Percentiles rank a stretch among this genome's conserved stretches.
Evolutionary conservation across 2,329 filamentous ascomycete species (phyloP).

Genomic region (Stagonosporopsis vannaccii): DNA sequence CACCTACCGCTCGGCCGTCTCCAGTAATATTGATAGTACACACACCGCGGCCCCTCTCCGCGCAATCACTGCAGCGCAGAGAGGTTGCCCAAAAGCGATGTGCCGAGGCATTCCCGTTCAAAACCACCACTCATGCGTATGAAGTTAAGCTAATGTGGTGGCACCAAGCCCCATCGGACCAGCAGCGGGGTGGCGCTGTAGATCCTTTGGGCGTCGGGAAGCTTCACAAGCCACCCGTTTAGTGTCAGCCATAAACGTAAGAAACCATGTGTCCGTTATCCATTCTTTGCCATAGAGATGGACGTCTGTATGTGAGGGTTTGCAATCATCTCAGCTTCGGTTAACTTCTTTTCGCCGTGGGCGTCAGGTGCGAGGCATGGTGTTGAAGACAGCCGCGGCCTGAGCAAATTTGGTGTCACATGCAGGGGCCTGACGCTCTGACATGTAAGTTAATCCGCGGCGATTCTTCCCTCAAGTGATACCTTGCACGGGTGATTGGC

Average conservation of each 20-base stretch:
- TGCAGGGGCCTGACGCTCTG: background rate
- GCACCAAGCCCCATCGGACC: conserved; percentile 26
- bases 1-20: background rate
- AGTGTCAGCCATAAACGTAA: conserved; percentile 15
- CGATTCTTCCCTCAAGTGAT: conserved; percentile 14
- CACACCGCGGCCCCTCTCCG: conserved; percentile 6
- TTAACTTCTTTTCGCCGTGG: background rate
- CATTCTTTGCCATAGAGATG: background rate
- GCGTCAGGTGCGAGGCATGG: background rate
- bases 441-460: conserved; percentile 5
- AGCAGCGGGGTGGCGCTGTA: conserved; percentile 28
- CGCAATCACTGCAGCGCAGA: background rate
- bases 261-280: background rate
- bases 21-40: conserved; percentile 6
- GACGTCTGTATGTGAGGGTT: background rate
- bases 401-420: conserved; percentile 5
- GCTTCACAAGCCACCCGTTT: conserved; percentile 17
- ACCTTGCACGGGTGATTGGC: conserved; percentile 14
- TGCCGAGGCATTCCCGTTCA: conserved; percentile 26
- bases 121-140: conserved; percentile 21
- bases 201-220: conserved; percentile 23
- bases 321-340: background rate
- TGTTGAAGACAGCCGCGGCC: conserved; percentile 2
- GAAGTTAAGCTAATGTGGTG: conserved; percentile 10
- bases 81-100: conserved; percentile 8